Base-by-base conservation (phyloP, 495 filamentous ascomycete species). In the Cenococcum geophilum region DNA sequence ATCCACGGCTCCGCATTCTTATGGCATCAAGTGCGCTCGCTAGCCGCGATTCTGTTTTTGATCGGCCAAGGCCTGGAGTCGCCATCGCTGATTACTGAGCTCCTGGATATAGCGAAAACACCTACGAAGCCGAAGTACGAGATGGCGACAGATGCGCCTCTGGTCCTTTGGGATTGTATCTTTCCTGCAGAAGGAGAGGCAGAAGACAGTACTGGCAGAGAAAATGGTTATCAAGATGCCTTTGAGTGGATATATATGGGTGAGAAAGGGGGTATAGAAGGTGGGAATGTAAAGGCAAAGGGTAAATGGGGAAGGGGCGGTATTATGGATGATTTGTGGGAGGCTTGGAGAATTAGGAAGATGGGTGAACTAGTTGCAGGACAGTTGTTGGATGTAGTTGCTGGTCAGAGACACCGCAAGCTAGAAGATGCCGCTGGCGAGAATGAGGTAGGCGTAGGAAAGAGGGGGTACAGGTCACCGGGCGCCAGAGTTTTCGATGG, bases 1-100 rank as follows among this genome's bases (percentile, higher is more conserved):
- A 79, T 98, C 36, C 82, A 90, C 51, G 93, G 93, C 16, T 88
- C 88, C n/a, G 95, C 90, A 8, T 98, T 98, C 73, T 76, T 98
- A 49, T 98, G 92, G 92, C 95, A 98, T 72, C 93, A 98, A 74
- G 95, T 98, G 62, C 84, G 93, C 16, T 87, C 89, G 76, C 92
- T 98, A 84, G 83, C 92, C 14, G 80, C 85, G 20, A 79, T 97
- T 16, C 76, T 98, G 32, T 97, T 98, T 74, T 73, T 90, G 9
- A 81, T 98, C n/a, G 93, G 89, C 11, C 95, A 97, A 74, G 86
- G 90, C 0, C 79, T 96, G 5, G 93, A 98, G 68, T 69, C 77
- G 21, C 87, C 91, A 4, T 80, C 80, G 0, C 69, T 97, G 3
- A 77, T 97, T 23, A 72, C 78, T 20, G 79, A 87, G 4, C 75